Base-by-base conservation (phyloP, 495 filamentous ascomycete species). In the Podospora australis region DNA sequence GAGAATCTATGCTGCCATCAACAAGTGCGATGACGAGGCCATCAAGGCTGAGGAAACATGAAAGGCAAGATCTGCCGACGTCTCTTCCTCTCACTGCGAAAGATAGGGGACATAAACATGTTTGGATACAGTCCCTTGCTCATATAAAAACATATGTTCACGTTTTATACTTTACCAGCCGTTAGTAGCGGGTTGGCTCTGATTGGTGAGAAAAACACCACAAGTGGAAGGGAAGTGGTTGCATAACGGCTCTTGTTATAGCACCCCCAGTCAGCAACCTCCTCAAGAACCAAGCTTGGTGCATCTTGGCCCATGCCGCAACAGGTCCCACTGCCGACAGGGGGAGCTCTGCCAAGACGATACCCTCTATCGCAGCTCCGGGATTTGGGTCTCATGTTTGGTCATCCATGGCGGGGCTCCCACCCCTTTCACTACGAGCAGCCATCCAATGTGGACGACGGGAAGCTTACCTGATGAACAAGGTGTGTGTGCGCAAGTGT, bases 281-380 rank as follows among this genome's bases (percentile, higher is more conserved):
- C 20, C n/a, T n/a, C n/a, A n/a, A n/a, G n/a, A n/a, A n/a, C n/a
- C n/a, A n/a, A n/a, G n/a, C 6, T 6, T 30, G 6, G 26, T 30
- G 26, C 26, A 30, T 30, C 13, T 30, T 30, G 6, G n/a, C 26
- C 14, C 38, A n/a, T 40, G 21, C 38, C 38, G 21, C 38, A 40
- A 40, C 16, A 23, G 38, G 20, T 43, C 40, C 40, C 40, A 43
- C 21, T 43, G 40, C 24, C 40, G 40, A 43, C 20, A 43, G 6
- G 40, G 39, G 40, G 20, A 13, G 7, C 5, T 23, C 20, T 26
- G 40, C 40, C 40, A 43, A 43, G 40, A 11, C 7, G 9, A n/a
- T 5, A 36, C 13, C 11, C 14, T 16, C 22, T 23, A 2, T 1
- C 6, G 14, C 1, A 26, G 23, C n/a, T 28, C 23, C 23, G n/a